Evolutionary conservation across 306 rosid species (phyloP).

Genomic region (Oemleria cerasiformis): DNA sequence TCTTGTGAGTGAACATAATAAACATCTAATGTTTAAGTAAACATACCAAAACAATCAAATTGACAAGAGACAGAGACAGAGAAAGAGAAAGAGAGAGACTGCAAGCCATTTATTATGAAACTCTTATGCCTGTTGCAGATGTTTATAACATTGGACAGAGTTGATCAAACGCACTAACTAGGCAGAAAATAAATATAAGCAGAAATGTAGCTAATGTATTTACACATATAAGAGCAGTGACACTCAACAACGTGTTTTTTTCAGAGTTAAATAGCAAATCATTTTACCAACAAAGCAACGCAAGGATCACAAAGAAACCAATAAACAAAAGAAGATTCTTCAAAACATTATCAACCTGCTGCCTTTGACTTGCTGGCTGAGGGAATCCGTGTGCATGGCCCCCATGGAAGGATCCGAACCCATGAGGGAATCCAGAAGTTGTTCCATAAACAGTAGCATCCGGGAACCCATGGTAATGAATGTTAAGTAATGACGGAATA

Average conservation of each 20-base stretch:
- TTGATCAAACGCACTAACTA: not conserved
- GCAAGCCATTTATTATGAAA: slow-evolving; percentile 11
- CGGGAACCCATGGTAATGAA: slow-evolving; percentile 76
- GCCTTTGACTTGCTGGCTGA: slow-evolving; percentile 48
- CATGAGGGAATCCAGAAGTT: slow-evolving; percentile 71
- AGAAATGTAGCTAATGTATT: slow-evolving; percentile 35
- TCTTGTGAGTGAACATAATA: not conserved
- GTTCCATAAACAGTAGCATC: slow-evolving; percentile 92
- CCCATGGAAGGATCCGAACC: slow-evolving; percentile 64
- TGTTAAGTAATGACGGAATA: slow-evolving; percentile 69
- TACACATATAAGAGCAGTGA: slow-evolving; percentile 30
- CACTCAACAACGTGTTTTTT: slow-evolving; percentile 3
- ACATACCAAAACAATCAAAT: not conserved
- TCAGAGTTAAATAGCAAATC: not conserved
- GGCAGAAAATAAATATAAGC: slow-evolving; percentile 21
- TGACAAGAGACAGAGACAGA: not conserved
- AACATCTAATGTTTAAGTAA: not conserved
- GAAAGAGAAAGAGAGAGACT: not conserved
- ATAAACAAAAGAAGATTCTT: slow-evolving; percentile 76
- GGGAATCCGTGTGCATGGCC: slow-evolving; percentile 52
- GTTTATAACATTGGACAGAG: slow-evolving; percentile 27
- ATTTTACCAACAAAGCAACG: slow-evolving; percentile 60
- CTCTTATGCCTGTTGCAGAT: slow-evolving; percentile 21
- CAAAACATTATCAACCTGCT: slow-evolving; percentile 66
- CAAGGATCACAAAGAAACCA: slow-evolving; percentile 65